These are phyloP conservation scores for Pelargonium myrrhifolium DNA, from an alignment of 441 rosid species.

Conservation along the genomic window DNA sequence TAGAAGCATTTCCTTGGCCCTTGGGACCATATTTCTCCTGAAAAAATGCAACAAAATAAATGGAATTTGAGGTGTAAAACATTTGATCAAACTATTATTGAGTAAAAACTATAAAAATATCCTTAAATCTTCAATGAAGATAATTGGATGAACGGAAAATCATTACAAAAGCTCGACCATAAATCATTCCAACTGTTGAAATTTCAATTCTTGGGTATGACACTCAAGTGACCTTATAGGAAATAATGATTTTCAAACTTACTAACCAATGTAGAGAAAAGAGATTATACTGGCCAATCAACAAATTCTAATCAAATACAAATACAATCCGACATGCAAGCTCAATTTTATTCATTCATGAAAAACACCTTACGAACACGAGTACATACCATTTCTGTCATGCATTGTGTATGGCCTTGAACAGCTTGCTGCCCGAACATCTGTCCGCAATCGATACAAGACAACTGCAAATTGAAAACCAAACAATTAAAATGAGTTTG, in stretches of 20 bases:
- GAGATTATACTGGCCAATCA: background rate
- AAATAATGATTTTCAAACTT: background rate
- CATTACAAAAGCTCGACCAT: too few species aligned
- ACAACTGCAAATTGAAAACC: slow-evolving; percentile 36
- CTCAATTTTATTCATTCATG: too few species aligned
- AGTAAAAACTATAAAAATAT: background rate
- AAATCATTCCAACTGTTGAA: background rate
- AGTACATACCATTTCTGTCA: slow-evolving; percentile 69
- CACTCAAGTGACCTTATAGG: background rate
- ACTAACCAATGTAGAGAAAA: background rate
- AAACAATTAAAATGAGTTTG: background rate
- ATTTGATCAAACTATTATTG: background rate
- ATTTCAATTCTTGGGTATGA: background rate
- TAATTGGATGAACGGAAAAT: too few species aligned
- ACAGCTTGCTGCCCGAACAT: slow-evolving; percentile 64
- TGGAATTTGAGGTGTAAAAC: background rate
- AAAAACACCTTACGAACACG: too few species aligned
- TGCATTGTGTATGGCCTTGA: slow-evolving; percentile 81
- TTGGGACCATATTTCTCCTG: slow-evolving; percentile 97
- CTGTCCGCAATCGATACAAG: slow-evolving; percentile 93
- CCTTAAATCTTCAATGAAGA: background rate
- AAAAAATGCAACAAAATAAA: slow-evolving; percentile 4
- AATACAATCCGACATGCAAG: too few species aligned
- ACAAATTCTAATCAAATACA: too few species aligned
- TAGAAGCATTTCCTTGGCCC: slow-evolving; percentile 47